Evolutionary conservation across 495 filamentous ascomycete genomes (phyloP), one percentile per base, ranked within the genome.

Genomic region (Terfezia boudieri): DNA sequence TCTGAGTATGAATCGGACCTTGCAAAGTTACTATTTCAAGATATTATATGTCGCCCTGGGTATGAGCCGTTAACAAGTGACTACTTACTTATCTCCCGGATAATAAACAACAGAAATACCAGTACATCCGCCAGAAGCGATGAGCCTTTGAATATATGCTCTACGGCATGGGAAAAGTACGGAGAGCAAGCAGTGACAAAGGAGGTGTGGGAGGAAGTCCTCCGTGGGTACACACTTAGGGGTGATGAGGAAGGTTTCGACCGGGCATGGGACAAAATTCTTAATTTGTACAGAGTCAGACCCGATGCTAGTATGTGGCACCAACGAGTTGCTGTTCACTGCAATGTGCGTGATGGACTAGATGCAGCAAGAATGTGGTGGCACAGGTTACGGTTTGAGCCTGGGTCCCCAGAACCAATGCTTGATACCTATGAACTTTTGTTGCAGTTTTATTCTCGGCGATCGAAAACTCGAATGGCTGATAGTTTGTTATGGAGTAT

Each of bases 141-240:
- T 14, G 41, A 46, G 4, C 14, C 41, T 14, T 4, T 46, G 17
- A 14, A 0, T 14, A 46, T 46, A 14, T 4, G 4, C 17, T 20
- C 14, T 14, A 20, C 41, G 17, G 41, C 41, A 9, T 46, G 12
- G 12, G 14, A 14, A 14, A 20, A 5, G 14, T 46, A 46, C 17
- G 41, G 41, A 10, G 36, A 49, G 9, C 37, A 26, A 5, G 41
- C n/a, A 35, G 49, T 12, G 8, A 59, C 36, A 20, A 11, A n/a
- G 9, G 12, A 2, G 50, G 53, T 74, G n/a, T 87, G 82, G 78
- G 67, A 71, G 3, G 61, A 66, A 11, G 69, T 87, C 6, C 59
- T 90, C 37, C 68, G 69, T 36, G 85, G 86, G 2, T 80, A 88
- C 58, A 78, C 77, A 12, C 68, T 69, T 56, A 77, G 84, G 57